A percentile compares a stretch with the other conserved stretches of the same genome.
phyloP scores from a whole-genome alignment of 139 green algal species.

The Haematococcus lacustris region DNA sequence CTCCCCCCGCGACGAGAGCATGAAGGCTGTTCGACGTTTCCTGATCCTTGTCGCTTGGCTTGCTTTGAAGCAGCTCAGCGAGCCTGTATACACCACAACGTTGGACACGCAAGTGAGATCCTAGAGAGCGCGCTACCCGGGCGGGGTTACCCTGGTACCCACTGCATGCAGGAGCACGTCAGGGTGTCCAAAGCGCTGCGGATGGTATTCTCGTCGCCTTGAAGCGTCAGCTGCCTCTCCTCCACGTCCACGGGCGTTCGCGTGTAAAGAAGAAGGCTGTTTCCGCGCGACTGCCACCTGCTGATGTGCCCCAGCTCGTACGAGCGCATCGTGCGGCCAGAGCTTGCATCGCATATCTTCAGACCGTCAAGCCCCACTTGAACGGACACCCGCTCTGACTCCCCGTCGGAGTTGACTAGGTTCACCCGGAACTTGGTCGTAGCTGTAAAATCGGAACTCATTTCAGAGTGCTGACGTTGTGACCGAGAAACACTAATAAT shows the following conservation, averaged over 20 bases:
- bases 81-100: conserved; percentile 38
- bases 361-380: conserved; percentile 61
- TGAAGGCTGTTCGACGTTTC: conserved; percentile 53
- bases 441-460: conserved; percentile 8
- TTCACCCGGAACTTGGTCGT: conserved; percentile 9
- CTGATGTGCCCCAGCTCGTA: conserved; percentile 74
- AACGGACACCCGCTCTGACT: background rate
- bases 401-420: background rate
- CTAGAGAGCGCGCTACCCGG: background rate
- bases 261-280: conserved; percentile 67
- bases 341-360: conserved; percentile 44
- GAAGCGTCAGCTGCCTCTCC: conserved; percentile 63
- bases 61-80: conserved; percentile 68
- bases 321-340: conserved; percentile 40
- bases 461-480: no score
- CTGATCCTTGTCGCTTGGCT: conserved; percentile 20
- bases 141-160: conserved; percentile 15
- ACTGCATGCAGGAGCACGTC: conserved; percentile 81
- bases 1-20: conserved; percentile 20
- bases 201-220: conserved; percentile 52
- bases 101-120: background rate
- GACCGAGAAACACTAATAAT: no score
- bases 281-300: conserved; percentile 37
- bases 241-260: conserved; percentile 73
- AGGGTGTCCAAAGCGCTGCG: conserved; percentile 73